phyloP scores from a whole-genome alignment of 1,284 basidiomycete species.

The Ustilago sp. region DNA sequence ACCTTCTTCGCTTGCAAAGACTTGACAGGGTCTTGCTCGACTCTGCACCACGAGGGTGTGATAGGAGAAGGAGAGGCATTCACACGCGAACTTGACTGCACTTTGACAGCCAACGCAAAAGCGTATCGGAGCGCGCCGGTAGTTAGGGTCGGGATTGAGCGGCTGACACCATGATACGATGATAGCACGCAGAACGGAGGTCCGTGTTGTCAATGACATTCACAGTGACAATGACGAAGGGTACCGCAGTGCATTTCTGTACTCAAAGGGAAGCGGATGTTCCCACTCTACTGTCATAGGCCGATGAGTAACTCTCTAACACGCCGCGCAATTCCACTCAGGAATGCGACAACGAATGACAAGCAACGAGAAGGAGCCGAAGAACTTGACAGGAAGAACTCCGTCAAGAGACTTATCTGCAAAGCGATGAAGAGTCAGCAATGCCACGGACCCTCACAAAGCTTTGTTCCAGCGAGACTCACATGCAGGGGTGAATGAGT shows the following conservation, averaged over 20 bases:
- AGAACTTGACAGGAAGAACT: slow-evolving; percentile 9
- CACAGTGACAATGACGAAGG: not conserved
- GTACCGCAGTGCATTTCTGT: not conserved
- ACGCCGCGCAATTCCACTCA: not conserved
- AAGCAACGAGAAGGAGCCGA: slow-evolving; percentile 4
- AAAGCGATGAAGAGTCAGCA: slow-evolving; percentile 6
- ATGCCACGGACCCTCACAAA: slow-evolving; percentile 1
- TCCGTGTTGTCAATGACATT: not conserved
- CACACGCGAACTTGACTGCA: not conserved
- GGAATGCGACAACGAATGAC: not conserved
- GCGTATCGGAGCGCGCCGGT: not conserved
- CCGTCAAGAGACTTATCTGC: not conserved
- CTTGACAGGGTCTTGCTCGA: not conserved
- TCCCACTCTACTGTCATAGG: not conserved
- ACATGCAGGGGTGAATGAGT: not conserved
- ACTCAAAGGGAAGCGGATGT: not conserved
- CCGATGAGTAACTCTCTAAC: not conserved
- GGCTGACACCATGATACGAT: not conserved
- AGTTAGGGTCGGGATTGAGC: not conserved
- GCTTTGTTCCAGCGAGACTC: not conserved
- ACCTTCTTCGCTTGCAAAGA: not conserved
- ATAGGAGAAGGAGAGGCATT: not conserved
- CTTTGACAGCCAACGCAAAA: not conserved
- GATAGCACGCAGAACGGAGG: not conserved
- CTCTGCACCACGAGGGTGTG: slow-evolving; percentile 1